These are phyloP conservation scores for Anisodus acutangulus DNA, from an alignment of 257 asterid genomes.

Conservation along the genomic window DNA sequence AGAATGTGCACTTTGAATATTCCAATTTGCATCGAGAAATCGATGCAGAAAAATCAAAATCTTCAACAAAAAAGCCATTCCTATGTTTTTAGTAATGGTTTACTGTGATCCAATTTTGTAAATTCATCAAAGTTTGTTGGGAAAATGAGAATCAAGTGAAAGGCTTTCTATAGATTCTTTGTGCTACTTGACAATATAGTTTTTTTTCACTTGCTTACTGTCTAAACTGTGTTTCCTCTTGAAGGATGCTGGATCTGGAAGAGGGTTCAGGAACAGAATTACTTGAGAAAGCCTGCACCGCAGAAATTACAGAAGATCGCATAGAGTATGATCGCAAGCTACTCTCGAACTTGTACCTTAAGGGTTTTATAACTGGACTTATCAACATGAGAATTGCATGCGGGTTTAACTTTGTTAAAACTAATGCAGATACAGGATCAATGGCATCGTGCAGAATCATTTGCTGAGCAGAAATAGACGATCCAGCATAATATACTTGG, in stretches of 20 bases:
- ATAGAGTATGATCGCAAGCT: constrained; percentile 42
- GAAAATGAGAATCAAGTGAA: background rate
- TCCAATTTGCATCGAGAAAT: background rate
- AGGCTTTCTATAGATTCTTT: background rate
- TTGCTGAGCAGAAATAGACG: constrained; percentile 54
- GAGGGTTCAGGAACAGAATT: constrained; percentile 86
- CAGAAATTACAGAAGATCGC: constrained; percentile 37
- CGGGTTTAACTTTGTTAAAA: background rate
- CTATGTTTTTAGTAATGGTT: background rate
- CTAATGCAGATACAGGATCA: constrained; percentile 37
- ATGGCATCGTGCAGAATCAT: constrained; percentile 28
- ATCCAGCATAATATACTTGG: constrained; percentile 68
- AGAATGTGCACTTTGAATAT: background rate
- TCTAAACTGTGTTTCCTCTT: constrained; percentile 22
- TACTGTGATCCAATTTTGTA: background rate
- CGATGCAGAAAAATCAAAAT: background rate
- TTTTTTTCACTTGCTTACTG: constrained; percentile 8
- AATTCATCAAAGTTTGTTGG: background rate
- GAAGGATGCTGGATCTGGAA: constrained; percentile 80
- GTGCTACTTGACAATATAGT: background rate
- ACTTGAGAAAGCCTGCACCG: constrained; percentile 44
- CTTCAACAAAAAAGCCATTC: background rate
- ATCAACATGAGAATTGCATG: background rate
- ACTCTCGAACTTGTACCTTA: background rate
- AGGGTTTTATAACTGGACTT: background rate